Conservation (phyloP, 1,284 basidiomycete species). For the Vanrija pseudolonga region DNA sequence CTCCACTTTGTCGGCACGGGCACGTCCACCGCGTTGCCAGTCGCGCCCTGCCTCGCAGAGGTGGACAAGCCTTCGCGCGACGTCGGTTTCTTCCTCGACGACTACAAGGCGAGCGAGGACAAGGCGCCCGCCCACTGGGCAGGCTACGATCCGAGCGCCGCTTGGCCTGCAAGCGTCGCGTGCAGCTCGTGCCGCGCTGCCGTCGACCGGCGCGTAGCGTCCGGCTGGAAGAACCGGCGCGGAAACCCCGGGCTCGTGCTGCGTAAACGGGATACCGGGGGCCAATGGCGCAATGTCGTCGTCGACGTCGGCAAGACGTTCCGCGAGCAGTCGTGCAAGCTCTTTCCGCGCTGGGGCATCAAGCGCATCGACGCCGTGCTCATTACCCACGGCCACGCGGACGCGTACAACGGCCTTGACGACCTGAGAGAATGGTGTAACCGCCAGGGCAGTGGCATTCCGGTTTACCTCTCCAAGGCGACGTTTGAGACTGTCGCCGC, state of each 20-base stretch:
- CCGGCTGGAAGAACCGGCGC: slow-evolving; percentile 46
- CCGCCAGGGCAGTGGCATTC: slow-evolving; percentile 37
- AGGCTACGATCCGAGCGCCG: slow-evolving; percentile 27
- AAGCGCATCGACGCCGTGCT: slow-evolving; percentile 49
- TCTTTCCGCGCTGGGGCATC: slow-evolving; percentile 47
- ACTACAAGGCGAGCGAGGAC: slow-evolving; percentile 5
- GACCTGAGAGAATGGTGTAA: slow-evolving; percentile 46
- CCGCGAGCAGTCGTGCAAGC: slow-evolving; percentile 41
- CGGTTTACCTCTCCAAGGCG: slow-evolving; percentile 39
- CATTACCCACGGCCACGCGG: slow-evolving; percentile 50
- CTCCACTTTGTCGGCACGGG: slow-evolving; percentile 48
- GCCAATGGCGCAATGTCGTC: slow-evolving; percentile 44
- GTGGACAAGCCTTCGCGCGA: slow-evolving; percentile 15
- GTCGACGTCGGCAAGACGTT: slow-evolving; percentile 52
- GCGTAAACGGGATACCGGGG: slow-evolving; percentile 9
- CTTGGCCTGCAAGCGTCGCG: slow-evolving; percentile 38
- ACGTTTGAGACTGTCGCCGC: slow-evolving; percentile 41
- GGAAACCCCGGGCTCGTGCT: slow-evolving; percentile 47
- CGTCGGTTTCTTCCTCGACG: slow-evolving; percentile 16
- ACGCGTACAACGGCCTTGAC: slow-evolving; percentile 43
- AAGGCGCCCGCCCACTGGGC: slow-evolving; percentile 7
- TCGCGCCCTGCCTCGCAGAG: slow-evolving; percentile 41
- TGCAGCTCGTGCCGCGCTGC: slow-evolving; percentile 44
- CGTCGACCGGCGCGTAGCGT: slow-evolving; percentile 34
- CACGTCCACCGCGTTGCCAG: slow-evolving; percentile 47